Evolutionary conservation across 129 eudicot genomes (phyloP).

Genomic region (Kitagawia praeruptora): DNA sequence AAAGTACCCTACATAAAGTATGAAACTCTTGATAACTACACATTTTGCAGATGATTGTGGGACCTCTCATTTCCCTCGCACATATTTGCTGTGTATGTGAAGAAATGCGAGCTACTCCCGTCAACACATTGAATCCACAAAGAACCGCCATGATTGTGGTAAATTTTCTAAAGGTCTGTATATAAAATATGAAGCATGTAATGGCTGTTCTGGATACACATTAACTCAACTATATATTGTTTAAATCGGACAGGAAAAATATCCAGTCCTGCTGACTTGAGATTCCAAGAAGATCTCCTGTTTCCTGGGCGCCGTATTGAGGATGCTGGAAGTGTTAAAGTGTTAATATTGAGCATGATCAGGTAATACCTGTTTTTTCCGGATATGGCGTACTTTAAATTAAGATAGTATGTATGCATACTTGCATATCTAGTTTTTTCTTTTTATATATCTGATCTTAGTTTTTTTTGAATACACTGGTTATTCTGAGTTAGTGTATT

Average conservation of each 20-base stretch:
- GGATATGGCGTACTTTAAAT: neutral
- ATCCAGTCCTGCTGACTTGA: constrained; percentile 89
- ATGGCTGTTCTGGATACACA: too few relatives aligned
- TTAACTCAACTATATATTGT: too few relatives aligned
- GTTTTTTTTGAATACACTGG: too few relatives aligned
- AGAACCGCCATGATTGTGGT: too few relatives aligned
- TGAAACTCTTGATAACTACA: neutral
- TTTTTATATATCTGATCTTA: neutral
- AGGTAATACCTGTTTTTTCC: constrained; percentile 3
- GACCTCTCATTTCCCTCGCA: constrained; percentile 60
- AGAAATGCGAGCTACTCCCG: constrained; percentile 96
- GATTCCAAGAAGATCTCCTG: constrained; percentile 79
- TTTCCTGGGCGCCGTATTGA: constrained; percentile 78
- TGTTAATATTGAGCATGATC: constrained; percentile 18
- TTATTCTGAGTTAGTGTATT: too few relatives aligned
- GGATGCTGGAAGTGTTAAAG: constrained; percentile 81
- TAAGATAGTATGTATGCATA: neutral
- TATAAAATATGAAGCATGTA: too few relatives aligned
- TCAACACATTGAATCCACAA: constrained; percentile 79
- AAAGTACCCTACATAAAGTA: neutral
- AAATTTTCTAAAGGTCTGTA: too few relatives aligned
- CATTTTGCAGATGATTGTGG: constrained; percentile 68
- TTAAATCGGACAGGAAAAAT: too few relatives aligned
- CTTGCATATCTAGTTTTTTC: neutral
- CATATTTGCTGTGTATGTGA: constrained; percentile 71